Base-by-base conservation (phyloP, 2,329 filamentous ascomycete genomes). In the Penicillium polonicum region DNA sequence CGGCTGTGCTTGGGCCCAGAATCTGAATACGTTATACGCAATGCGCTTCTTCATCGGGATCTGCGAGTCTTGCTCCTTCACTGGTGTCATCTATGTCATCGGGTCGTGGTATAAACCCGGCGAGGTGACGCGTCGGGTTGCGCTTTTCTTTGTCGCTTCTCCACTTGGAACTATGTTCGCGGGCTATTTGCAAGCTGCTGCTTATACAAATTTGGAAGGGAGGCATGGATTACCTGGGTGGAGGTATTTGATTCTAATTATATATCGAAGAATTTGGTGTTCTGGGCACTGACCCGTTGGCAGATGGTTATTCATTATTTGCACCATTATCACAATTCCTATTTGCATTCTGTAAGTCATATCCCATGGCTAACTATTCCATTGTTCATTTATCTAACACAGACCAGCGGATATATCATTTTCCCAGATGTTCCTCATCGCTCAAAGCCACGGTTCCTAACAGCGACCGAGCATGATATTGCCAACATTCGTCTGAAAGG, bases 361-460 rank as follows among this genome's bases (percentile, higher is more conserved):
- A 35, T 19, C 44, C 8, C 7, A 13, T 2, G 21, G 31, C 3
- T n/a, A n/a, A n/a, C n/a, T 4, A 3, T 44, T 21, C 12, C 41
- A 2, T 41, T 29, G 15, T 44, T 29, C 25, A 52, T 42, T 33
- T 15, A 57, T 50, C 48, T 44, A 29, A 36, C 19, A 43, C 5
- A 27, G 15, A 33, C 8, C 23, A 63, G 62, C 4, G 58, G 58
- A 31, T 61, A 44, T 65, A 65, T 71, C 21, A 60, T 67, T 39
- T 73, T 72, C 41, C 70, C 68, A 0, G 69, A 73, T 44, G 68
- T 69, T 4, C 71, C 71, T 13, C 65, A 65, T 39, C 69, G 70
- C n/a, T 61, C 61, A 6, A 59, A 56, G 35, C 62, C 62, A 17
- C 58, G 50, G 7, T 54, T 59, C 23, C 21, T 61, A 4, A 56